Evolutionary conservation across 1,284 basidiomycete species (phyloP), one percentile per base, ranked within the genome.

Genomic region (Puccinia coronata): DNA sequence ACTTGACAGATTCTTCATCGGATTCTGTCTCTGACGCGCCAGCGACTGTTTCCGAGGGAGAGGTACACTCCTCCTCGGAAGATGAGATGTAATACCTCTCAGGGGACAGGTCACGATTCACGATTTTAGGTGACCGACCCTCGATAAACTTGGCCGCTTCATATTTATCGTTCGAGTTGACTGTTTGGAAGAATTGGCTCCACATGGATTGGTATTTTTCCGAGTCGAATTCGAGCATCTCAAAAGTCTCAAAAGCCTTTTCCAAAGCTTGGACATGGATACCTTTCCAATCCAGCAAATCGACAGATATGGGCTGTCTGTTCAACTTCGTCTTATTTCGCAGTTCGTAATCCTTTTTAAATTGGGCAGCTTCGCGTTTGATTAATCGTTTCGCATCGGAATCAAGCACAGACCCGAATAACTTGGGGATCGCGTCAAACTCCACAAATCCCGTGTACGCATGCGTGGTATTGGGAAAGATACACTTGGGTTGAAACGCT

Each of bases 391-490:
- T 25, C 3, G 28, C 43, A 34, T 18, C 25, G 11, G 61, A 49
- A 55, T 20, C 23, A n/a, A 78, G 61, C 25, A 41, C 23, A 78
- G 67, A 51, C 4, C 36, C 31, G 31, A 78, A 78, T 23, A 78
- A 55, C 59, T 65, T 69, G 25, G 76, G 63, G 23, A 78, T 51
- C 18, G 63, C 34, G 34, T 69, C 41, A 43, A 67, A 78, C 53
- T 78, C 76, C 20, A 78, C 47, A 39, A 78, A 78, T 4, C 76
- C 76, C 28, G 49, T 49, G 18, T 4, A 25, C 39, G 43, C 47
- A 36, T 49, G 36, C 2, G 76, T 78, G 0, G 76, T 78, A 34
- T 78, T 78, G 0, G 76, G 76, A n/a, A 78, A 78, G 31, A 78
- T 41, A 25, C 59, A 39, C 18, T 69, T 53, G 31, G 76, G 76